Evolutionary conservation across 306 rosid species (phyloP), one percentile per base, ranked within the genome.

Genomic region (Quercus glauca): DNA sequence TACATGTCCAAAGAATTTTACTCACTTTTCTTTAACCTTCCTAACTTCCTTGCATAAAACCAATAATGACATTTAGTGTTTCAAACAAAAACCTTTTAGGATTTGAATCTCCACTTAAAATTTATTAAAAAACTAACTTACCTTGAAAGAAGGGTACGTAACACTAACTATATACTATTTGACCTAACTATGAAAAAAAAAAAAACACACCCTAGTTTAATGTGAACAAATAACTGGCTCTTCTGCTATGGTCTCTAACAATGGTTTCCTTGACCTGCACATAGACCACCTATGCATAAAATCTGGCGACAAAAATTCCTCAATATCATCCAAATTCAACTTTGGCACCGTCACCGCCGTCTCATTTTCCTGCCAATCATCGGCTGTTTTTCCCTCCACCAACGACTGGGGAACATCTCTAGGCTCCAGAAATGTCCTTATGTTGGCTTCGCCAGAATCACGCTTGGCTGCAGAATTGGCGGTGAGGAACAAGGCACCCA

Each of bases 191-290:
- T 3, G 6, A 60, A 21, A 11, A 18, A 23, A 53, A 21, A 11
- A 17, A 21, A 21, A 8, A 55, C 55, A 18, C 25, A 5, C 20
- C 51, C 8, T n/a, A 67, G 4, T 67, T 88, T 74, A 88, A 72
- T 79, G 64, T 12, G 83, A 81, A 64, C 65, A 78, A 20, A 41
- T 41, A 41, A 85, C 57, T 0, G 86, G 85, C 71, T 93, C 94
- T 78, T 94, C 98, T 52, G 83, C 88, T 79, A 94, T 94, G 8
- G 96, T 94, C 78, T 92, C 98, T 73, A 94, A 55, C 87, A 88
- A 77, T 7, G 98, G 98, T 86, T 92, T 94, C 89, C 78, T 94
- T 3, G 96, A 92, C 85, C 96, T 89, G 64, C 91, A 64, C 80
- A 92, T 72, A 18, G 94, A 92, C 87, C 88, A 19, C 83, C 97